Conservation (phyloP, 23 red algal genomes). For the Agarophyton chilense region DNA sequence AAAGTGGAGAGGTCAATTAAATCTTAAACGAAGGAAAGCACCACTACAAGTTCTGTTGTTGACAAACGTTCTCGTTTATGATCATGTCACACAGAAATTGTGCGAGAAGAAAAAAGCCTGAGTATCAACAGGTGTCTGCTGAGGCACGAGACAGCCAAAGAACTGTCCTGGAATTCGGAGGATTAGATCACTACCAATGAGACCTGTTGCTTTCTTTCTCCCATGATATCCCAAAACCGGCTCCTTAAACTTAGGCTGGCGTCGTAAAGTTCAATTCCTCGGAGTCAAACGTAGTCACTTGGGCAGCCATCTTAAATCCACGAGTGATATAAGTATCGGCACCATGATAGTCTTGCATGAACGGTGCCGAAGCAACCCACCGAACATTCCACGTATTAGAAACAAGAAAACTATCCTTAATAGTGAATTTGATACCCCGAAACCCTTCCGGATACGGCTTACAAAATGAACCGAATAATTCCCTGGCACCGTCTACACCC, state of each 20-base stretch:
- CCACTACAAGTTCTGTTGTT: too few species aligned
- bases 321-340: slow-evolving; percentile 29
- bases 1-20: too few species aligned
- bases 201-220: too few species aligned
- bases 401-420: slow-evolving; percentile 15
- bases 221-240: too few species aligned
- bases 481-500: not conserved
- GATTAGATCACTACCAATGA: too few species aligned
- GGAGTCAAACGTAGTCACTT: slow-evolving; percentile 13
- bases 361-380: slow-evolving; percentile 12
- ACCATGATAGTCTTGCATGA: slow-evolving; percentile 23
- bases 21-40: too few species aligned
- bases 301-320: slow-evolving; percentile 21
- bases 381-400: not conserved
- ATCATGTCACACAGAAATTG: too few species aligned
- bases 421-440: not conserved
- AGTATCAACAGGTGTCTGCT: too few species aligned
- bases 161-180: too few species aligned
- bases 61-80: too few species aligned
- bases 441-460: slow-evolving; percentile 21
- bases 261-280: slow-evolving; percentile 2
- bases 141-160: too few species aligned
- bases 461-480: not conserved
- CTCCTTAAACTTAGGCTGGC: not conserved
- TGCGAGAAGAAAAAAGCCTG: too few species aligned